phyloP scores from a whole-genome alignment of 139 green algal genomes.

The Pedinophyceae sp. region DNA sequence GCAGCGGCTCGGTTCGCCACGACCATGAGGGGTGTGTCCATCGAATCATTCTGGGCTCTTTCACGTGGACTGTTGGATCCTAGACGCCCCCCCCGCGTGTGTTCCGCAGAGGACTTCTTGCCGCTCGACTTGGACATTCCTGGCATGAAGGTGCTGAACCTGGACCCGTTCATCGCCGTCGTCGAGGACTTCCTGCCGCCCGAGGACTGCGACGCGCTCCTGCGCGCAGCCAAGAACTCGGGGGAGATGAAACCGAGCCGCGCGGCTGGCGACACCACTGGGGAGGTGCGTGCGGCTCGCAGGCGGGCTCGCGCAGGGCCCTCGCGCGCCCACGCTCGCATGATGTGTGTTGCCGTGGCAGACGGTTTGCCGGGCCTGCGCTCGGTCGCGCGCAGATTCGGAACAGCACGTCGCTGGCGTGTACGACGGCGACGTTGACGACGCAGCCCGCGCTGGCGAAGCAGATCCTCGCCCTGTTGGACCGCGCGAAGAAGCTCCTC shows the following conservation, averaged over 20 bases:
- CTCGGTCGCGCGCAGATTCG: slow-evolving; percentile 8
- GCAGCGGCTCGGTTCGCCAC: not conserved
- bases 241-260: too few relatives aligned
- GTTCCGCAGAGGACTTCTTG: slow-evolving; percentile 19
- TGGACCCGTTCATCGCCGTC: slow-evolving; percentile 38
- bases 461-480: slow-evolving; percentile 9
- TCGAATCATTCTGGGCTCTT: not conserved
- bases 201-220: slow-evolving; percentile 19
- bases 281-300: slow-evolving; percentile 3
- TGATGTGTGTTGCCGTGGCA: slow-evolving; percentile 3
- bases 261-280: not conserved
- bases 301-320: not conserved
- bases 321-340: slow-evolving; percentile 1
- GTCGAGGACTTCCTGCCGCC: slow-evolving; percentile 26
- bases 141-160: slow-evolving; percentile 28
- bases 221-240: slow-evolving; percentile 7
- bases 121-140: slow-evolving; percentile 29
- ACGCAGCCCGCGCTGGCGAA: slow-evolving; percentile 1
- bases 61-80: not conserved
- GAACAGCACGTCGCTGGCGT: slow-evolving; percentile 23
- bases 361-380: slow-evolving; percentile 1
- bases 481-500: slow-evolving; percentile 20
- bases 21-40: not conserved
- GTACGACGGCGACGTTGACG: slow-evolving; percentile 11
- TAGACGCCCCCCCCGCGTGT: not conserved